Evolutionary conservation across 331 rosid genomes (phyloP), one percentile per base, ranked within the genome.

Genomic region (Spiraea crenata): DNA sequence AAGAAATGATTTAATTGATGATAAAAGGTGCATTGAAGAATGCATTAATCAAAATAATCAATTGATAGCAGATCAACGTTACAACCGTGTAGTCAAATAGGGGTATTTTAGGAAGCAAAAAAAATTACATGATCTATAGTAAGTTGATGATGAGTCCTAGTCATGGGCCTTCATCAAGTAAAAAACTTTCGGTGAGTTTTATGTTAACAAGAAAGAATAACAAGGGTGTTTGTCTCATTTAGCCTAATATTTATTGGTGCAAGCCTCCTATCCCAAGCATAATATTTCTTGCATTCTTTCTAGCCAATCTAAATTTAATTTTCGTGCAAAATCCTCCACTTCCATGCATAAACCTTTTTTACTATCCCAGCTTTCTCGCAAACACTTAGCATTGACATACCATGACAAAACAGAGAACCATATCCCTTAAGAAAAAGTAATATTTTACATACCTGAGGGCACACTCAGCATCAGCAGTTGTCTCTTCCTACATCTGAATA

Each of bases 251-350:
- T 65, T 52, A 89, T 77, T 67, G 96, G 90, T 52, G 81, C 57
- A 17, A 81, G 80, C 67, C 76, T 88, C 82, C 91, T 82, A 68
- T 88, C 92, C 86, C 61, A 83, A 71, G 35, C 87, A 88, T 73
- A 90, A 81, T 70, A 90, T 82, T 83, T 95, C 96, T 74, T 86
- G 96, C 91, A 88, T 85, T 77, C 96, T 86, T 79, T 88, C 98
- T 37, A 85, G 89, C 98, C 96, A 90, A 79, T 83, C 91, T 65
- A 96, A 92, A 81, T 86, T 92, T 76, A 90, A 76, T 69, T 91
- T 90, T 69, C 96, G 83, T 4, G 91, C 96, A 67, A 92, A 92
- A 82, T 90, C 98, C 81, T 92, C 98, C 67, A 90, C 96, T 72
- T 92, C 98, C 82, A 96, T 90, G 70, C 67, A 83, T 41, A 59